Evolutionary conservation across 2,329 filamentous ascomycete species (phyloP), one percentile per base, ranked within the genome.

Genomic region (Botrytis pseudocinerea): DNA sequence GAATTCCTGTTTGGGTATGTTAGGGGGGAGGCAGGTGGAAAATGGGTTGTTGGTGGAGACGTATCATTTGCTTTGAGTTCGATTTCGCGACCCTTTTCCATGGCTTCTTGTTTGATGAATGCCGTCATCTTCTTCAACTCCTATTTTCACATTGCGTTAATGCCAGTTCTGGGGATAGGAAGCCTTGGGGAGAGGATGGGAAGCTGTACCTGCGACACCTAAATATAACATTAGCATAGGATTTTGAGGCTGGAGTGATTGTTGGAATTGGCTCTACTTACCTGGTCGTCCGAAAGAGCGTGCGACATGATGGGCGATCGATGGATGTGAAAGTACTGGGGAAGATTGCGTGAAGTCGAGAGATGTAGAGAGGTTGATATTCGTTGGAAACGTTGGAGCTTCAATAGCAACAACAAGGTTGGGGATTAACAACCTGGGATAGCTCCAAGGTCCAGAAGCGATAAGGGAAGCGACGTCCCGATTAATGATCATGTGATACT

Each of bases 121-220:
- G 95, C 95, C 74, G 96, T 98, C 96, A 99, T 99, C 90, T 99
- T 99, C 88, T 93, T 95, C 85, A 99, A 93, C 90, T 99, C 96
- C 72, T 70, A 9, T 57, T 57, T 42, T 68, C 14, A 71, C 44
- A 73, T 69, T 60, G 32, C 48, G 35, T 69, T 51, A 69, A 69
- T 69, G 44, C 42, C 32, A 18, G 32, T 4, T 70, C 40, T 22
- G 35, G 44, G 32, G 12, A 28, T 54, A 8, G 32, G 20, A 51
- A 35, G 8, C 38, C 28, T 25, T 16, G 20, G 35, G 59, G 16
- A n/a, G 28, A 35, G 16, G 9, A 12, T 22, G 57, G 65, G 25
- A 44, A 57, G 65, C 35, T 46, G 59, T 73, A 73, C 71, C 85
- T 93, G 91, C 85, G 93, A 91, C 88, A 99, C 96, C 94, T 98